Evolutionary conservation across 2,329 filamentous ascomycete species (phyloP).

Genomic region (Colletotrichum phormii): DNA sequence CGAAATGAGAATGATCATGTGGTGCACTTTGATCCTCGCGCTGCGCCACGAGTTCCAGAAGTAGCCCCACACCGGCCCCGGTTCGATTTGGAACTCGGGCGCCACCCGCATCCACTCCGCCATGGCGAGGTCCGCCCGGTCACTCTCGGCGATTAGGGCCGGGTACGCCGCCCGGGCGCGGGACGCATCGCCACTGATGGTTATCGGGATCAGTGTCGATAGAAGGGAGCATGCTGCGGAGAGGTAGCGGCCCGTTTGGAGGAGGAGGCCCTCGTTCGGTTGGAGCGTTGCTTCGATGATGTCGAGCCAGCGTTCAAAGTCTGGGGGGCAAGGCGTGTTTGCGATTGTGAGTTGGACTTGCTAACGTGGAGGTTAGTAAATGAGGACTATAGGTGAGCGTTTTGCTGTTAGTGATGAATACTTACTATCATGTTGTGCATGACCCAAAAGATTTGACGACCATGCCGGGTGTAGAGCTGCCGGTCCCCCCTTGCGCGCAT

Average conservation of each 20-base stretch:
- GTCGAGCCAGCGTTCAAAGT: slow-evolving; percentile 50
- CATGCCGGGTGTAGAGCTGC: slow-evolving; percentile 40
- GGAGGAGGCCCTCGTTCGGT: slow-evolving; percentile 18
- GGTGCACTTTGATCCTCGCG: slow-evolving; percentile 49
- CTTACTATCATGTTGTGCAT: slow-evolving; percentile 52
- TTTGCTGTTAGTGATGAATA: background rate
- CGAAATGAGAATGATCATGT: slow-evolving; percentile 45
- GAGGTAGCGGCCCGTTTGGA: slow-evolving; percentile 18
- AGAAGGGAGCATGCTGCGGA: slow-evolving; percentile 20
- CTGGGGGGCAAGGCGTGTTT: slow-evolving; percentile 48
- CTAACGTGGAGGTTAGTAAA: slow-evolving; percentile 37
- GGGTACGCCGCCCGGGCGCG: slow-evolving; percentile 18
- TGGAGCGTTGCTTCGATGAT: slow-evolving; percentile 38
- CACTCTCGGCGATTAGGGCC: slow-evolving; percentile 39
- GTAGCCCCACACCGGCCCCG: slow-evolving; percentile 39
- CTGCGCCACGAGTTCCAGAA: slow-evolving; percentile 48
- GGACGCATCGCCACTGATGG: background rate
- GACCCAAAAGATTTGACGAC: slow-evolving; percentile 51
- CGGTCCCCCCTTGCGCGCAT: slow-evolving; percentile 48
- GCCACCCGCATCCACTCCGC: slow-evolving; percentile 42
- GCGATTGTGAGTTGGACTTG: slow-evolving; percentile 51
- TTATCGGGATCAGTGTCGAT: slow-evolving; percentile 21
- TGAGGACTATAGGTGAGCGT: background rate
- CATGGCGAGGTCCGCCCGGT: slow-evolving; percentile 44
- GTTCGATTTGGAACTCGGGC: slow-evolving; percentile 41